phyloP scores from a whole-genome alignment of 78 protist species.

The Dictyostelium intermedium region DNA sequence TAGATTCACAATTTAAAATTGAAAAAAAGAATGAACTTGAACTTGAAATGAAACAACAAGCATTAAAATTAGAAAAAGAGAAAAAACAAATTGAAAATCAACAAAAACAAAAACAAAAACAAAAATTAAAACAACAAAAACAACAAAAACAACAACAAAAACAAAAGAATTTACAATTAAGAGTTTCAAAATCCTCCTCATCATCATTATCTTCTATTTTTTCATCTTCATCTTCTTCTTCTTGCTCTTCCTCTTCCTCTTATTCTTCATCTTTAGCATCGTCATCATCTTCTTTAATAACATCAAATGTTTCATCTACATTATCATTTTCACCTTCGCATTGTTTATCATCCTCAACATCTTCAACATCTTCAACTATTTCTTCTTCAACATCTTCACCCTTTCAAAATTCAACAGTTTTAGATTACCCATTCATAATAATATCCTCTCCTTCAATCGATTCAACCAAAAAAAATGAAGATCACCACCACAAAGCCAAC shows the following conservation, averaged over 20 bases:
- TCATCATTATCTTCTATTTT: background rate
- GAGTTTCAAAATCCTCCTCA: background rate
- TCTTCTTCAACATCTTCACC: background rate
- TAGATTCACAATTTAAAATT: background rate
- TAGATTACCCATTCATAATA: background rate
- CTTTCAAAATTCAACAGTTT: background rate
- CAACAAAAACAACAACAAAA: background rate
- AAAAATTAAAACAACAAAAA: background rate
- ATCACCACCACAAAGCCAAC: background rate
- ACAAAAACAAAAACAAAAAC: background rate
- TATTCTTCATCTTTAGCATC: background rate
- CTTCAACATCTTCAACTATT: background rate
- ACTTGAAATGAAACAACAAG: background rate
- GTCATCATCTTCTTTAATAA: background rate
- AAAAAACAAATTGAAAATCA: background rate
- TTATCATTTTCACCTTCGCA: background rate
- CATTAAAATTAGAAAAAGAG: background rate
- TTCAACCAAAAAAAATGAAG: too few species aligned
- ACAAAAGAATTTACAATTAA: background rate
- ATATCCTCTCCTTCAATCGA: background rate
- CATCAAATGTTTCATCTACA: background rate
- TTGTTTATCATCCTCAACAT: background rate
- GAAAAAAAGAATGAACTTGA: background rate
- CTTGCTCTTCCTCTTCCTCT: background rate
- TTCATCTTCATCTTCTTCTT: background rate